Conservation (phyloP, 768 basidiomycete species). For the Collybia nuda region DNA sequence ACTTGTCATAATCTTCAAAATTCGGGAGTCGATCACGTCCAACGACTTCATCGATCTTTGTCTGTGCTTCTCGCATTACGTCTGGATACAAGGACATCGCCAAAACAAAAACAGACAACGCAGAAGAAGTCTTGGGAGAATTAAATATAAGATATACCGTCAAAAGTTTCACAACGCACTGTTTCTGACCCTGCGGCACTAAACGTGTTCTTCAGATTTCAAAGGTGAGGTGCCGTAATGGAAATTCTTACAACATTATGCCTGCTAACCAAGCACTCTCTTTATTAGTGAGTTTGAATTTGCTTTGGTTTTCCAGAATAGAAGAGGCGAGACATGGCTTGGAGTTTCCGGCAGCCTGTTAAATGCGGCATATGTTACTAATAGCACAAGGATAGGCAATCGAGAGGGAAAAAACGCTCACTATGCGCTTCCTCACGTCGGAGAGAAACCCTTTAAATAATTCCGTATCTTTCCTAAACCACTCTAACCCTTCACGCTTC, state of each 20-base stretch:
- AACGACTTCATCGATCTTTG: constrained; percentile 1
- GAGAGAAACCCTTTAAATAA: constrained; percentile 1
- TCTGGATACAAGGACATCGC: constrained; percentile 2
- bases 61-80: constrained; percentile 3
- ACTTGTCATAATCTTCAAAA: neutral
- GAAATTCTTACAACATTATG: constrained; percentile 1
- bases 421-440: neutral
- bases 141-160: too few species aligned
- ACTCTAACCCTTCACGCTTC: constrained; percentile 3
- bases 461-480: neutral
- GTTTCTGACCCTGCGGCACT: constrained; percentile 5
- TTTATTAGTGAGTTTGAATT: neutral
- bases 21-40: constrained; percentile 3
- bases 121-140: neutral
- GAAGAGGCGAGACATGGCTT: neutral
- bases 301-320: neutral
- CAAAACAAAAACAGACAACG: neutral
- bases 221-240: neutral
- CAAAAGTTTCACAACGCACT: too few species aligned
- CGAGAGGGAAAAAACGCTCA: neutral
- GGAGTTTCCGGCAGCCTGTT: neutral
- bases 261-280: constrained; percentile 3
- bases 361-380: neutral
- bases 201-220: neutral
- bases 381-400: too few species aligned